Evolutionary conservation across 2,329 filamentous ascomycete species (phyloP).

Genomic region (Plenodomus biglobosus): DNA sequence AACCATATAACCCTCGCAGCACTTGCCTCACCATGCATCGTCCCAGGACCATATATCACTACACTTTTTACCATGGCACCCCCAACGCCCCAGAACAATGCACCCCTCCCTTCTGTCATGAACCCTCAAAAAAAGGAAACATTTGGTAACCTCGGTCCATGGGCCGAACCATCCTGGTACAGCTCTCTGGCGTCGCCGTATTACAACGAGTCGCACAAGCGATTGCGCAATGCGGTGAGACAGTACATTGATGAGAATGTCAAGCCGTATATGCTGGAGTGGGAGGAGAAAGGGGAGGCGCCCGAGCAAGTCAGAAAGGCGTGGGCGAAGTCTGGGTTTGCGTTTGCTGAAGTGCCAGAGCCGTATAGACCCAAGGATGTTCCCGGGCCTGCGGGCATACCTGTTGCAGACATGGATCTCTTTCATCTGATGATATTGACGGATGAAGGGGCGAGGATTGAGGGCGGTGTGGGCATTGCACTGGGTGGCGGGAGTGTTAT

Average conservation of each 20-base stretch:
- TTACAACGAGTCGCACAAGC: conserved; percentile 63
- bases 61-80: conserved; percentile 9
- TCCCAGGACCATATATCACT: background rate
- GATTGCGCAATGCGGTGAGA: conserved; percentile 59
- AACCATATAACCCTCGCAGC: background rate
- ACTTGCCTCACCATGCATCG: background rate
- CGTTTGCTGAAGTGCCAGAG: conserved; percentile 50
- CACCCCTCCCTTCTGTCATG: conserved; percentile 22
- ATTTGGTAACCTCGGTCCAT: conserved; percentile 45
- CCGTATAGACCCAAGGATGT: conserved; percentile 47
- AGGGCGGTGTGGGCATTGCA: conserved; percentile 60
- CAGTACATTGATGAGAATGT: conserved; percentile 62
- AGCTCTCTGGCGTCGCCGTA: conserved; percentile 58
- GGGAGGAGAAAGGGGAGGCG: conserved; percentile 58
- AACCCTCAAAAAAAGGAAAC: conserved; percentile 27
- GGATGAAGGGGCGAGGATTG: conserved; percentile 59
- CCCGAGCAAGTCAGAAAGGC: conserved; percentile 49
- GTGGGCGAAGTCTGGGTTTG: conserved; percentile 47
- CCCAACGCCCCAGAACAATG: conserved; percentile 12
- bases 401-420: conserved; percentile 40
- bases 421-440: conserved; percentile 54
- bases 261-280: conserved; percentile 61
- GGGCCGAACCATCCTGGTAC: conserved; percentile 52
- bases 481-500: conserved; percentile 64
- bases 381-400: conserved; percentile 42